phyloP scores from a whole-genome alignment of 2,329 filamentous ascomycete species.

The Xylaria polymorpha region DNA sequence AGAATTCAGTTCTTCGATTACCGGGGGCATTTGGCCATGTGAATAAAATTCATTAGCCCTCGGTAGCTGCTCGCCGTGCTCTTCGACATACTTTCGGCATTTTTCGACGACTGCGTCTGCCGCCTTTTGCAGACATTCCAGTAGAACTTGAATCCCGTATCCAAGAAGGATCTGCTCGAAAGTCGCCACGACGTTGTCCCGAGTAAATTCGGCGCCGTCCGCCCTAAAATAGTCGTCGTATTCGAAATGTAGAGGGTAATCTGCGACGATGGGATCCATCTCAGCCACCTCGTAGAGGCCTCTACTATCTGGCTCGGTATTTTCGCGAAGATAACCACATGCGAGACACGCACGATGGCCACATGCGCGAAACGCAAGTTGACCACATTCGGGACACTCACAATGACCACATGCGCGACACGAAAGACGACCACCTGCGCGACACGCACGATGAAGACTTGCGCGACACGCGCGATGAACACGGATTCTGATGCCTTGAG shows the following conservation, averaged over 20 bases:
- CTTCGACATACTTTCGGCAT: neutral
- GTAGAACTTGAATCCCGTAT: neutral
- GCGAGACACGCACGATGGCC: neutral
- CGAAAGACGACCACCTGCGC: too few relatives aligned
- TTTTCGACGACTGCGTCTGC: neutral
- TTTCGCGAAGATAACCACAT: too few relatives aligned
- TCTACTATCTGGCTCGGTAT: neutral
- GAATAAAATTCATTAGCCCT: neutral
- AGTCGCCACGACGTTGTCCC: neutral
- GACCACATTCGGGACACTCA: too few relatives aligned
- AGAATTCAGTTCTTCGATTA: too few relatives aligned
- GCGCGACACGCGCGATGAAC: slow-evolving; percentile 1
- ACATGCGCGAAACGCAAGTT: neutral
- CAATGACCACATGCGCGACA: too few relatives aligned
- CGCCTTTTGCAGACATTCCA: neutral
- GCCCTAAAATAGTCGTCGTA: neutral
- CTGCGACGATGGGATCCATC: neutral
- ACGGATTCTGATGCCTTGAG: neutral
- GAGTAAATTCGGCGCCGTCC: neutral
- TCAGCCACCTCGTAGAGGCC: neutral
- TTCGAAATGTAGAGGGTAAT: neutral
- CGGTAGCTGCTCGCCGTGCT: neutral
- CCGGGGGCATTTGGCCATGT: neutral
- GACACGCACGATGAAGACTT: neutral
- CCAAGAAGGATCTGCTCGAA: neutral